These are phyloP conservation scores for Penicillium daleae DNA, from an alignment of 495 filamentous ascomycete species.

Conservation along the genomic window DNA sequence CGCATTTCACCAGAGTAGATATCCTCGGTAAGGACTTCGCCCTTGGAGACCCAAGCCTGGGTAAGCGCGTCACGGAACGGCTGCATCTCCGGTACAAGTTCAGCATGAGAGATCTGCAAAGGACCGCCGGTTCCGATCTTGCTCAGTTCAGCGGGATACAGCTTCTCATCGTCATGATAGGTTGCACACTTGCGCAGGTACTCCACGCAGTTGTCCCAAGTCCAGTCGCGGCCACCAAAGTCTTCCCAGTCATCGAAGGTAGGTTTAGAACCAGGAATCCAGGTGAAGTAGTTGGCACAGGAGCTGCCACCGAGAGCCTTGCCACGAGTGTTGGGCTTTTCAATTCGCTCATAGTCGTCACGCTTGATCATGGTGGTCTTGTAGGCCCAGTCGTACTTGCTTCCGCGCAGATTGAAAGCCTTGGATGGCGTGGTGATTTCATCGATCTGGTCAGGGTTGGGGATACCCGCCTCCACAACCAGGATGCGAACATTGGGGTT, in stretches of 20 bases:
- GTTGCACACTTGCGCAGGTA: conserved; percentile 60
- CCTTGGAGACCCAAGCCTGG: conserved; percentile 60
- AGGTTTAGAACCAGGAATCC: conserved; percentile 54
- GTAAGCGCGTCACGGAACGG: conserved; percentile 60
- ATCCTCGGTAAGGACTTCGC: conserved; percentile 53
- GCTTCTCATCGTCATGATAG: conserved; percentile 57
- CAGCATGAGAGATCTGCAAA: conserved; percentile 58
- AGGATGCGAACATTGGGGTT: conserved; percentile 55
- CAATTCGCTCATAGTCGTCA: conserved; percentile 62
- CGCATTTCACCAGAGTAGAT: conserved; percentile 60
- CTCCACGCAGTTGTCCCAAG: conserved; percentile 53
- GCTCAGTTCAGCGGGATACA: conserved; percentile 41
- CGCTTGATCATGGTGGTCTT: conserved; percentile 67
- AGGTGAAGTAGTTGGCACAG: conserved; percentile 60
- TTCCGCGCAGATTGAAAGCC: conserved; percentile 48
- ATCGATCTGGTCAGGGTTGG: conserved; percentile 42
- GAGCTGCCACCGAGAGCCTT: conserved; percentile 58
- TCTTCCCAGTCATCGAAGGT: conserved; percentile 64
- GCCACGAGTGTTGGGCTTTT: conserved; percentile 64
- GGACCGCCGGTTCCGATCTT: conserved; percentile 56
- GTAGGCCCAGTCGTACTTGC: conserved; percentile 63
- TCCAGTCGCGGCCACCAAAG: conserved; percentile 60
- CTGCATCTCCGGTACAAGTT: conserved; percentile 55
- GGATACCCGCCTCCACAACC: conserved; percentile 56
- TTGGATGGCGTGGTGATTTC: conserved; percentile 50